A percentile compares a stretch with the other conserved stretches of the same genome.
phyloP scores from a whole-genome alignment of 225 moss, liverwort and hornwort genomes.

The Bryoerythrophyllum caledonicum region DNA sequence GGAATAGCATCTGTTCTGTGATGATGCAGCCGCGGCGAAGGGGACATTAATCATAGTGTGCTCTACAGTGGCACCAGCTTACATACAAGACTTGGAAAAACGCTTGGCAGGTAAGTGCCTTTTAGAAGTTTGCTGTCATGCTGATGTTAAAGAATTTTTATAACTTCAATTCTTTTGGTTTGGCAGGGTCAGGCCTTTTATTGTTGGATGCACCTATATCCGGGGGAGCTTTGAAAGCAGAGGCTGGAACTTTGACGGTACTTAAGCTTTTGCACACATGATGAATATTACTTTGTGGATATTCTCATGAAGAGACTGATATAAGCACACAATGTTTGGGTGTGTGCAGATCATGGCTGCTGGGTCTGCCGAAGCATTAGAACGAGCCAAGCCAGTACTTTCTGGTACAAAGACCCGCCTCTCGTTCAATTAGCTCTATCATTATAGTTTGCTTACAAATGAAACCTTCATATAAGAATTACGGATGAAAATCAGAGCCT shows the following conservation, averaged over 20 bases:
- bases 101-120: slow-evolving; percentile 47
- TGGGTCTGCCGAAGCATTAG: slow-evolving; percentile 38
- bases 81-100: slow-evolving; percentile 45
- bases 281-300: too few species aligned
- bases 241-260: slow-evolving; percentile 61
- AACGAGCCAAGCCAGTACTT: slow-evolving; percentile 42
- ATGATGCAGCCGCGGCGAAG: slow-evolving; percentile 38
- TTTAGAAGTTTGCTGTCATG: not conserved
- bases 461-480: too few species aligned
- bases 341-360: slow-evolving; percentile 56
- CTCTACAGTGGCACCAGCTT: slow-evolving; percentile 59
- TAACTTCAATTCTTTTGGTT: slow-evolving; percentile 11
- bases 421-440: not conserved
- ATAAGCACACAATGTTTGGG: not conserved
- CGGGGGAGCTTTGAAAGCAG: slow-evolving; percentile 53
- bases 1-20: too few species aligned
- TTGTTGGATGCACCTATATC: slow-evolving; percentile 75
- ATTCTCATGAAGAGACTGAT: not conserved
- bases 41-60: slow-evolving; percentile 51
- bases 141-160: slow-evolving; percentile 5
- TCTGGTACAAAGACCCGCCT: slow-evolving; percentile 32
- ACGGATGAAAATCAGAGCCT: not conserved
- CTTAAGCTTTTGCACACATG: slow-evolving; percentile 12
- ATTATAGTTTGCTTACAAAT: too few species aligned
- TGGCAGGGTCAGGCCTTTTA: slow-evolving; percentile 37